Evolutionary conservation across 305 asterid species (phyloP).

Genomic region (Solanum aculeatissimum): DNA sequence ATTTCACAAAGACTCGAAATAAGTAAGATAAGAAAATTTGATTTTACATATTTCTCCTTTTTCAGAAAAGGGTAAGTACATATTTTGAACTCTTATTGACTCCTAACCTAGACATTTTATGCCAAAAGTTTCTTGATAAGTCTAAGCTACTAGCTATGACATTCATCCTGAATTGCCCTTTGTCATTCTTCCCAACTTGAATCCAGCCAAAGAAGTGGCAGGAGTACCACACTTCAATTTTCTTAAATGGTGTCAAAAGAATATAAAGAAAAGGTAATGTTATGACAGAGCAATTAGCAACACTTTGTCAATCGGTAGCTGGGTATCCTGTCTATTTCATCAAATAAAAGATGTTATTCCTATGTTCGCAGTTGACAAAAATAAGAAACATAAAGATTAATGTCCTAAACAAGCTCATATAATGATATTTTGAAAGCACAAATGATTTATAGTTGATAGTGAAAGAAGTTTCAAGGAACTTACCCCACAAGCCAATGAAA

Average conservation of each 20-base stretch:
- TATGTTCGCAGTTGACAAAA: neutral
- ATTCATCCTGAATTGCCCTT: neutral
- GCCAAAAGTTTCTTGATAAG: neutral
- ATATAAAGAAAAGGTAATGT: neutral
- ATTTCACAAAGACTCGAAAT: neutral
- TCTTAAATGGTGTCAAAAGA: neutral
- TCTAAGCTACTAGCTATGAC: neutral
- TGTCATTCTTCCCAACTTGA: neutral
- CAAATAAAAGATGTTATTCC: neutral
- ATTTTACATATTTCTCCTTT: neutral
- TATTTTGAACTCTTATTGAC: neutral
- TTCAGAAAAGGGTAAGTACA: neutral
- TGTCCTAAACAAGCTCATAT: neutral
- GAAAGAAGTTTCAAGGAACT: constrained; percentile 1
- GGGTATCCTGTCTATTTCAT: neutral
- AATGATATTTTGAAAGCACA: neutral
- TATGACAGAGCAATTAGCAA: neutral
- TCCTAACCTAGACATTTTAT: neutral
- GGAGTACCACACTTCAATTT: neutral
- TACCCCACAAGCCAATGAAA: constrained; percentile 99
- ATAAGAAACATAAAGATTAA: neutral
- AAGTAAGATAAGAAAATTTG: neutral
- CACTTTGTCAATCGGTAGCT: neutral
- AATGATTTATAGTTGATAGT: neutral
- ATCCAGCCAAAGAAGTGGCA: neutral